Evolutionary conservation across 2,329 filamentous ascomycete genomes (phyloP).

Genomic region (Huntiella bhutanensis): DNA sequence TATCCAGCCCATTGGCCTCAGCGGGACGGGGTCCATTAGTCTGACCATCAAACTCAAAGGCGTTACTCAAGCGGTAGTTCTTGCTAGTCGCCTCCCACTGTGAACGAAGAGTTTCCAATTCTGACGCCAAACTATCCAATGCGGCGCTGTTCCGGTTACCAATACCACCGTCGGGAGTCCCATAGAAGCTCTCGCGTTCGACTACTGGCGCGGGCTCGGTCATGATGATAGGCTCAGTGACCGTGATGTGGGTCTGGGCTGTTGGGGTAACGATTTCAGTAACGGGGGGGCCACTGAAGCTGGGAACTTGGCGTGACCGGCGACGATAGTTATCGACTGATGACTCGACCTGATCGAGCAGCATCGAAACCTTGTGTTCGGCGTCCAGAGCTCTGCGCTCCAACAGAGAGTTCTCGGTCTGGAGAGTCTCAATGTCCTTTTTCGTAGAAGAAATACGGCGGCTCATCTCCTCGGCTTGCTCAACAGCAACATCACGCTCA

Average conservation of each 20-base stretch:
- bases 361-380: slow-evolving; percentile 77
- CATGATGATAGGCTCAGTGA: slow-evolving; percentile 5
- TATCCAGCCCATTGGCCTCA: slow-evolving; percentile 24
- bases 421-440: slow-evolving; percentile 60
- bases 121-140: slow-evolving; percentile 75
- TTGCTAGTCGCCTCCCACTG: slow-evolving; percentile 96
- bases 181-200: slow-evolving; percentile 44
- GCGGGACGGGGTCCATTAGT: slow-evolving; percentile 21
- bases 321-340: slow-evolving; percentile 91
- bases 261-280: slow-evolving; percentile 11
- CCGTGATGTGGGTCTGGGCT: neutral
- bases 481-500: slow-evolving; percentile 50
- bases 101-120: slow-evolving; percentile 72
- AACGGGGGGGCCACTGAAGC: slow-evolving; percentile 14
- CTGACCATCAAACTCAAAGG: slow-evolving; percentile 62
- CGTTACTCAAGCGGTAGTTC: slow-evolving; percentile 76
- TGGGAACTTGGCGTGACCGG: slow-evolving; percentile 40
- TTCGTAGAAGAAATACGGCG: slow-evolving; percentile 40
- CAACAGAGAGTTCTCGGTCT: slow-evolving; percentile 61
- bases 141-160: slow-evolving; percentile 43
- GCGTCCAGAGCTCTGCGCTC: slow-evolving; percentile 76
- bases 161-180: slow-evolving; percentile 31
- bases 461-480: slow-evolving; percentile 32
- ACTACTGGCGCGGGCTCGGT: slow-evolving; percentile 20
- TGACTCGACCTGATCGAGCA: slow-evolving; percentile 84